phyloP scores from a whole-genome alignment of 108 stramenopile genomes.

The Nitzschia sp. region DNA sequence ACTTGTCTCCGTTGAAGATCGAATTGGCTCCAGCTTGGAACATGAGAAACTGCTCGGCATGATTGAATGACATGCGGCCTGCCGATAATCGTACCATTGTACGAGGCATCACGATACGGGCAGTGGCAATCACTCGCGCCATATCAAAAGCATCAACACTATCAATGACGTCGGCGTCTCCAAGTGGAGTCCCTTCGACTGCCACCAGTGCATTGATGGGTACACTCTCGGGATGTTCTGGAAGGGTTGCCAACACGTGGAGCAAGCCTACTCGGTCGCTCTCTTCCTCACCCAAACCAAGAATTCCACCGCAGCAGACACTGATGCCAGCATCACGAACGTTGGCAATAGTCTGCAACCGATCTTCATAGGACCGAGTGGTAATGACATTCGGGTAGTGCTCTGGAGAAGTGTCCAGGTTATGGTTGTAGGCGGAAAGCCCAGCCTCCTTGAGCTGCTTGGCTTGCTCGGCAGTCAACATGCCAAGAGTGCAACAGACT shows the following conservation, averaged over 20 bases:
- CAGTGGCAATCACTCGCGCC: slow-evolving; percentile 98
- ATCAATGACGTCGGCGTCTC: slow-evolving; percentile 80
- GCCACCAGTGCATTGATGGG: slow-evolving; percentile 96
- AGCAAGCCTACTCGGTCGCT: slow-evolving; percentile 92
- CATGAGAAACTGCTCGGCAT: slow-evolving; percentile 96
- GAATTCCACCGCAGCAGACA: slow-evolving; percentile 98
- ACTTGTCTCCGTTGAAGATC: slow-evolving; percentile 97
- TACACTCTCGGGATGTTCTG: slow-evolving; percentile 96
- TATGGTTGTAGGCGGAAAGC: slow-evolving; percentile 98
- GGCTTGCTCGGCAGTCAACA: slow-evolving; percentile 95
- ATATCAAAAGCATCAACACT: slow-evolving; percentile 93
- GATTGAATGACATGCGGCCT: slow-evolving; percentile 91
- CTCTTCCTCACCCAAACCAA: slow-evolving; percentile 94
- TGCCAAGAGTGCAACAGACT: slow-evolving; percentile 96
- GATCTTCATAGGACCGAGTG: slow-evolving; percentile 94
- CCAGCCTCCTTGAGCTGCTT: slow-evolving; percentile 96
- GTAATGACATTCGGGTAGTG: slow-evolving; percentile 96
- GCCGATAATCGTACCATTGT: slow-evolving; percentile 97
- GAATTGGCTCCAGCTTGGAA: slow-evolving; percentile 98
- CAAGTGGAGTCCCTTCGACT: slow-evolving; percentile 91
- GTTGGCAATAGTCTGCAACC: slow-evolving; percentile 93
- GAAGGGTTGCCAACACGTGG: slow-evolving; percentile 92
- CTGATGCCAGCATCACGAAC: slow-evolving; percentile 96
- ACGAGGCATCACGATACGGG: slow-evolving; percentile 95
- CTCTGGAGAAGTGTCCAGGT: slow-evolving; percentile 95